Evolutionary conservation across 2,329 filamentous ascomycete genomes (phyloP), one percentile per base, ranked within the genome.

Genomic region (Thermochaetoides dissita): DNA sequence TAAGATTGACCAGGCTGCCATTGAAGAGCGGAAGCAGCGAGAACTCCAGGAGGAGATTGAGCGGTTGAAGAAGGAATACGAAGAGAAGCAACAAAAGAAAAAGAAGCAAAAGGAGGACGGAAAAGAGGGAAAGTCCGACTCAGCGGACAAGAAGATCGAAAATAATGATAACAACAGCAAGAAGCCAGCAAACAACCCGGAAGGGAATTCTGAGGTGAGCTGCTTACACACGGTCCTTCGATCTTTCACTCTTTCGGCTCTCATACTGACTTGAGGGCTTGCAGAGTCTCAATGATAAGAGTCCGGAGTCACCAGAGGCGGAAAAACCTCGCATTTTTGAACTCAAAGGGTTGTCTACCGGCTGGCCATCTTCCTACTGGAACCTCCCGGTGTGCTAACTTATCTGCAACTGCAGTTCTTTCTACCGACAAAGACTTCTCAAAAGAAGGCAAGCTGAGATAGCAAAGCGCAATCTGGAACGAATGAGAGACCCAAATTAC

Each of bases 351-450:
- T 89, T 24, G 17, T 24, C 17, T 24, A 24, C 17, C 17, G 17
- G 17, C 17, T 24, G 17, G 5, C 17, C n/a, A n/a, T n/a, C n/a
- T n/a, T n/a, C n/a, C 17, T 24, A 3, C 17, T 24, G 17, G 17
- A 24, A 24, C 3, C 17, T 24, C 17, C 17, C 5, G 17, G 17
- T 24, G 17, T 24, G 17, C 17, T 24, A 24, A 24, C 17, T 24
- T 24, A 24, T 24, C 17, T 24, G 17, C 17, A 24, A 24, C 17
- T 37, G 39, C 54, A 91, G 85, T 53, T 73, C 77, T 28, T 94
- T 98, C 61, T 93, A 86, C 57, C 81, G 89, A 52, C 84, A 87
- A 65, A 78, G 91, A 10, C 59, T 94, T 39, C 78, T 86, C 57
- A 82, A 81, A 57, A 80, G 87, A 56, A 74, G 79, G 36, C 82